Percentiles rank a stretch among this genome's conserved stretches.
These are phyloP conservation scores for Trichoderma breve DNA, from an alignment of 2,329 filamentous ascomycete species.

Conservation along the genomic window DNA sequence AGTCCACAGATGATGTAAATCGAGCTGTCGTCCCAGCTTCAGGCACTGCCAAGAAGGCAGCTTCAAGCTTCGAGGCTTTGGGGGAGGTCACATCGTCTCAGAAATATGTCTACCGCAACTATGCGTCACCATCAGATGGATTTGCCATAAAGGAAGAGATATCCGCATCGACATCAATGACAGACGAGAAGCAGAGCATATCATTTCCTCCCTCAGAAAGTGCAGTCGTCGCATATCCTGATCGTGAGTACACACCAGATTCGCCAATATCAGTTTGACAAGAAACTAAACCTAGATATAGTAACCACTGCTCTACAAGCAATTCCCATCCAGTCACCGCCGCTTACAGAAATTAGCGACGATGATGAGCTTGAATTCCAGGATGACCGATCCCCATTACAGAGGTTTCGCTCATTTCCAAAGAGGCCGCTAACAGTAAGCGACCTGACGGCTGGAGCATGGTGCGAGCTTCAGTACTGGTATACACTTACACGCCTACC, in stretches of 20 bases:
- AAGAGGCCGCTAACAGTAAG: conserved; percentile 81
- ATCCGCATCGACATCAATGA: neutral
- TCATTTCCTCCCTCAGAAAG: conserved; percentile 23
- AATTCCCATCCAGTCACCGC: conserved; percentile 20
- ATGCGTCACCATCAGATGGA: neutral
- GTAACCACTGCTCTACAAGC: conserved; percentile 48
- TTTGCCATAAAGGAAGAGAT: neutral
- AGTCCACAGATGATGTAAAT: neutral
- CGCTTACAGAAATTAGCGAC: conserved; percentile 23
- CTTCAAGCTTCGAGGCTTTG: neutral
- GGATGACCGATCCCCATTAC: conserved; percentile 58
- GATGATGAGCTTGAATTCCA: conserved; percentile 23
- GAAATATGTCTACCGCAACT: neutral
- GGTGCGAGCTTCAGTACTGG: conserved; percentile 95
- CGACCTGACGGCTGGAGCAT: conserved; percentile 83
- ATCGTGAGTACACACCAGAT: conserved; percentile 45
- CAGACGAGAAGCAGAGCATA: neutral
- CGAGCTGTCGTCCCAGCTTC: neutral
- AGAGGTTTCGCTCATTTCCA: conserved; percentile 74
- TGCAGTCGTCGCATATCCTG: conserved; percentile 46
- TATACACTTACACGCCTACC: conserved; percentile 74
- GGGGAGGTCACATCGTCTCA: neutral
- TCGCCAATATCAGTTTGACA: fast-evolving
- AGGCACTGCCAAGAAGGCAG: neutral
- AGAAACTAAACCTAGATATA: conserved; percentile 46